Base-by-base conservation (phyloP, 768 basidiomycete genomes). In the Daedaleopsis sinensis region DNA sequence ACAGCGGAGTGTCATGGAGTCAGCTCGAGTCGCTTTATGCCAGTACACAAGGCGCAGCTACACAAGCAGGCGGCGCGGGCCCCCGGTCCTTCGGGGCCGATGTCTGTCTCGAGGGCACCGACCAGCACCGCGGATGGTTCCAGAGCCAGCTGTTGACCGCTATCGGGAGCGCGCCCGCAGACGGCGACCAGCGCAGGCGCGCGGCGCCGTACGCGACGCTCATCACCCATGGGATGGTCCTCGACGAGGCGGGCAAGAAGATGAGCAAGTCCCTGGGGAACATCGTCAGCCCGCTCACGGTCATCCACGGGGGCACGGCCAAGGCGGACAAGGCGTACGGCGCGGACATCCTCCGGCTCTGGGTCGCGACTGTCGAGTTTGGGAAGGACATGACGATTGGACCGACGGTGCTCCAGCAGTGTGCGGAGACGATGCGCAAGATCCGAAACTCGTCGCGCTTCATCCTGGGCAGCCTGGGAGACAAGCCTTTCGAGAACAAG, bases 111-210 rank as follows among this genome's bases (percentile, higher is more conserved):
- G 96, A 99, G 70, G 97, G 97, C 15, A 91, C 92, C 1, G 96
- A 99, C 74, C 96, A 98, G 73, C 96, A 99, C 73, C 89, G 96
- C 8, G 96, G 96, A 10, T 99, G 96, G 96, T 99, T 99, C 80
- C 97, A 99, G 75, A 96, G 94, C 59, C 90, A 93, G 65, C 76
- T 99, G 27, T 77, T 99, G 50, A 98, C 97, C 4, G 84, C 87
- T 11, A 76, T 96, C 19, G 85, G 86, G 3, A 77, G 84, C 19
- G 74, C 78, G 3, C 65, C 74, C 10, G 60, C 71, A 12, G 61
- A 68, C 21, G 65, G 65, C 67, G 59, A 32, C 27, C 27, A 32
- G 27, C 27, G 72, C 61, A 44, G 67, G 43, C 57, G 73, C 3
- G 57, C 55, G 23, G 77, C 77, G 50, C 89, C 96, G 12, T 99